These are phyloP conservation scores for Oenanthe javanica DNA, from an alignment of 140 eudicot species.

Conservation along the genomic window DNA sequence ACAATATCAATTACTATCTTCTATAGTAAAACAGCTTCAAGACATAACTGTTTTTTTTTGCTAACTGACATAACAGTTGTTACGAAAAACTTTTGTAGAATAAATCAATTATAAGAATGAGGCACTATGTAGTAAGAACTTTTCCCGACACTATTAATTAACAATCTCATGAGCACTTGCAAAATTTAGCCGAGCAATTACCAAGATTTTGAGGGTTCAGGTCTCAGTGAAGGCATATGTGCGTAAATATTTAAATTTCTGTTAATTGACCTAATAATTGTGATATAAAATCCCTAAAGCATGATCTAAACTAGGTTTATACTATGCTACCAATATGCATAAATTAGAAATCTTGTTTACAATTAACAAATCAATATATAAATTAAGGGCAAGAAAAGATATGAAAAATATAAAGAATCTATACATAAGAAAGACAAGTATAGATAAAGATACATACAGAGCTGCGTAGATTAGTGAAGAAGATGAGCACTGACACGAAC, in stretches of 20 bases:
- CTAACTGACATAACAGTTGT: background rate
- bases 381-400: background rate
- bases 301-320: background rate
- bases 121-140: background rate
- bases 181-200: too few species aligned
- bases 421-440: background rate
- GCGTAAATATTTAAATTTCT: too few species aligned
- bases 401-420: background rate
- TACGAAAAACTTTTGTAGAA: background rate
- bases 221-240: too few species aligned
- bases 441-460: background rate
- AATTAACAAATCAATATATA: too few species aligned
- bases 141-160: too few species aligned
- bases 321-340: background rate
- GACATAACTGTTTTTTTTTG: background rate
- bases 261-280: background rate
- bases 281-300: background rate
- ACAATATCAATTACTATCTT: background rate
- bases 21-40: background rate
- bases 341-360: background rate
- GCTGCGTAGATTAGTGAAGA: background rate
- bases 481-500: background rate
- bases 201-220: too few species aligned
- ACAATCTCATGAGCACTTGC: too few species aligned
- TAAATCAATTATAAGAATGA: background rate